Conservation (phyloP, 305 asterid species). For the Euphrasia arctica region DNA sequence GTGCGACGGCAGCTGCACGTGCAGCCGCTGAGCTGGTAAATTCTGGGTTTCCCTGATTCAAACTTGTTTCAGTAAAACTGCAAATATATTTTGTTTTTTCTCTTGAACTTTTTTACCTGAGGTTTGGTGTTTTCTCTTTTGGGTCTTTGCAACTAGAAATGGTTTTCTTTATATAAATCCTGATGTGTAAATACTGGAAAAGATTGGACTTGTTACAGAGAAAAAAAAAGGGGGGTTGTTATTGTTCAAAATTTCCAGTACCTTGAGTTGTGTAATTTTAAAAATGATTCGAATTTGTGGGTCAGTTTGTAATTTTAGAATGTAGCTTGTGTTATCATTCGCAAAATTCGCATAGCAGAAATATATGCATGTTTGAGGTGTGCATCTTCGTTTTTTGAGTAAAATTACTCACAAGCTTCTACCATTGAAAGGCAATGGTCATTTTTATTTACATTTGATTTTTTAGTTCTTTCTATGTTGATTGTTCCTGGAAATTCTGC, state of each 20-base stretch:
- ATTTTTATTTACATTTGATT: too few species aligned
- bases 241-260: too few species aligned
- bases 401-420: neutral
- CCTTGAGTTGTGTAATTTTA: too few species aligned
- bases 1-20: conserved; percentile 88
- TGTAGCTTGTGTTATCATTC: too few species aligned
- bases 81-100: neutral
- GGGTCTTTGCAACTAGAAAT: neutral
- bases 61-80: conserved; percentile 25
- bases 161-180: neutral
- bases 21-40: conserved; percentile 76
- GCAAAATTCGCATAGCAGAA: neutral
- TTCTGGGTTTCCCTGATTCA: conserved; percentile 25
- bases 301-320: too few species aligned
- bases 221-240: too few species aligned
- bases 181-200: neutral
- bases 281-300: too few species aligned
- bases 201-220: neutral
- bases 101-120: neutral
- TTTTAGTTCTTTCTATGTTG: too few species aligned
- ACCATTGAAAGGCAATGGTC: neutral
- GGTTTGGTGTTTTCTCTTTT: neutral
- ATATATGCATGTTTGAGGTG: neutral
- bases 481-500: too few species aligned
- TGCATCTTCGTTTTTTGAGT: neutral